These are phyloP conservation scores for Coemansia nantahalensis DNA, from an alignment of 192 early-diverging fungal genomes.

Conservation along the genomic window DNA sequence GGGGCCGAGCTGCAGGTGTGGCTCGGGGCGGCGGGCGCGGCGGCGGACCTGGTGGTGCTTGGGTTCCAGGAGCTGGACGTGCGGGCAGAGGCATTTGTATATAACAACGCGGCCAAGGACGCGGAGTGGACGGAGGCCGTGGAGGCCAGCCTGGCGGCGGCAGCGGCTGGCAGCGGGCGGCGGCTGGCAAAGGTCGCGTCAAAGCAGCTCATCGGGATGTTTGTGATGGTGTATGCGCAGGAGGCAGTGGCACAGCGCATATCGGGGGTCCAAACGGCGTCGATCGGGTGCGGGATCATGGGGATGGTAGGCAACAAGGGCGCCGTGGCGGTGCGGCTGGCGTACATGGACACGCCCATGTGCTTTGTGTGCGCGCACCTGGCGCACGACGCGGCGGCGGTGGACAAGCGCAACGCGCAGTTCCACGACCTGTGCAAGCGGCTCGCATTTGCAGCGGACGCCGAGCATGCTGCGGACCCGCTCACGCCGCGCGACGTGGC, in stretches of 20 bases:
- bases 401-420: slow-evolving; percentile 86
- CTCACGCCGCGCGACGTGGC: slow-evolving; percentile 11
- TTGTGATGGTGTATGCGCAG: slow-evolving; percentile 78
- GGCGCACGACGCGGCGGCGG: slow-evolving; percentile 75
- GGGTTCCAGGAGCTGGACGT: slow-evolving; percentile 94
- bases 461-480: slow-evolving; percentile 3
- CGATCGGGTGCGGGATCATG: slow-evolving; percentile 82
- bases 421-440: slow-evolving; percentile 81
- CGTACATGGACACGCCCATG: slow-evolving; percentile 74
- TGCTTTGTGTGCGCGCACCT: slow-evolving; percentile 90
- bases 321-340: slow-evolving; percentile 77
- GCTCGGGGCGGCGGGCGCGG: slow-evolving; percentile 44
- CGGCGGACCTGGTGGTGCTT: slow-evolving; percentile 40
- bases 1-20: slow-evolving; percentile 57
- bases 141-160: slow-evolving; percentile 58
- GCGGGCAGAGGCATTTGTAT: slow-evolving; percentile 80
- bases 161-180: slow-evolving; percentile 4
- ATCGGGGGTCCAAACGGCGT: slow-evolving; percentile 62
- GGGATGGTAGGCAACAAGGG: slow-evolving; percentile 95
- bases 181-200: slow-evolving; percentile 68
- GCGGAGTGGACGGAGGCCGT: slow-evolving; percentile 77
- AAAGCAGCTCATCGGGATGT: slow-evolving; percentile 86
- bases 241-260: slow-evolving; percentile 54
- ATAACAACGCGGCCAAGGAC: slow-evolving; percentile 76
- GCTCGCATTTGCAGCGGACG: slow-evolving; percentile 55